A percentile compares a stretch with the other conserved stretches of the same genome.
These are phyloP conservation scores for Termitomyces sp. DNA, from an alignment of 768 basidiomycete genomes.

Conservation along the genomic window DNA sequence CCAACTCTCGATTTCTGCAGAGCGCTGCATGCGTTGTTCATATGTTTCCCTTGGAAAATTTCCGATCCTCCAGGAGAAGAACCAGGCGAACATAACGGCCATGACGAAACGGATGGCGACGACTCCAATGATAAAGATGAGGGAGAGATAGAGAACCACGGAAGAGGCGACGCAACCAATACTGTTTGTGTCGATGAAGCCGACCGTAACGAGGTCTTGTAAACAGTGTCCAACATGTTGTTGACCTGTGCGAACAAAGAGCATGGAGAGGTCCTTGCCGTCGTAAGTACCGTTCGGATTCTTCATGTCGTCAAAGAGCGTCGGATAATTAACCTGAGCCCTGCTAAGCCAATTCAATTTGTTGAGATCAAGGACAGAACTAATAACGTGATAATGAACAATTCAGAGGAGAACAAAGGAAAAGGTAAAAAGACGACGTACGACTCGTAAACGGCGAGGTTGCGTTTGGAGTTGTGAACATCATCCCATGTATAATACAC, in stretches of 20 bases:
- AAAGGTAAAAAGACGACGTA: conserved; percentile 34
- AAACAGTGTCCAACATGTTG: conserved; percentile 72
- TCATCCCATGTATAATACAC: conserved; percentile 95
- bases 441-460: conserved; percentile 93
- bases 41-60: conserved; percentile 92
- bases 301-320: conserved; percentile 76
- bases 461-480: conserved; percentile 58
- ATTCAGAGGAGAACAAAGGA: background rate
- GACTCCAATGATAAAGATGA: conserved; percentile 96
- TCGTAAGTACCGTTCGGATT: conserved; percentile 65
- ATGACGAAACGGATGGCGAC: conserved; percentile 92
- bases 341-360: conserved; percentile 82
- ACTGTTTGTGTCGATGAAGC: conserved; percentile 89
- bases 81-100: conserved; percentile 98
- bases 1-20: conserved; percentile 93
- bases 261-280: conserved; percentile 85
- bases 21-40: conserved; percentile 84
- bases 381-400: conserved; percentile 22
- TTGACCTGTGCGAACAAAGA: conserved; percentile 67
- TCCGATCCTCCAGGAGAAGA: conserved; percentile 93
- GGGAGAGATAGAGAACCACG: conserved; percentile 91
- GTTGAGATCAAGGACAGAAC: conserved; percentile 82
- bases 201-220: conserved; percentile 79
- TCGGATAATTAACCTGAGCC: conserved; percentile 77
- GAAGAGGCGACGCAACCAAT: conserved; percentile 96